These are phyloP conservation scores for Chloris gayana DNA, from an alignment of 176 grass and related monocot species.

Conservation along the genomic window DNA sequence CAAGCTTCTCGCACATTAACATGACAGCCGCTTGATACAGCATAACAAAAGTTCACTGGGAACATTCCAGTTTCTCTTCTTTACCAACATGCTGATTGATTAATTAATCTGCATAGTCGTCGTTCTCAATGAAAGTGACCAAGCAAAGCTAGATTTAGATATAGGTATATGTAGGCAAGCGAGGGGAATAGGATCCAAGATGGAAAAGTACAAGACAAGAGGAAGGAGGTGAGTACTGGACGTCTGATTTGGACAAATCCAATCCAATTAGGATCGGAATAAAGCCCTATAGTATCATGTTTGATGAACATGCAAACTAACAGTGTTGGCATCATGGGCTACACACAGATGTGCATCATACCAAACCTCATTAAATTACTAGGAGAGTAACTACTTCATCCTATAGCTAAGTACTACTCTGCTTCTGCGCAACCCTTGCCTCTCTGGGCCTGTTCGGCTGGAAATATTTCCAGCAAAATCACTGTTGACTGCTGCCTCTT, in stretches of 20 bases:
- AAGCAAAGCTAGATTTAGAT: neutral
- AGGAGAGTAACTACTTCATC: neutral
- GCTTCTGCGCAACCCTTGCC: too few relatives aligned
- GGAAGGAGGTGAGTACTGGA: neutral
- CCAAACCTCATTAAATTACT: constrained; percentile 13
- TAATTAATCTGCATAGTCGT: neutral
- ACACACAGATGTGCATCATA: constrained; percentile 23
- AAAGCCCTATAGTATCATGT: neutral
- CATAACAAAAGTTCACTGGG: neutral
- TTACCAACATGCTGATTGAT: neutral
- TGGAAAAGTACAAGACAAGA: constrained; percentile 33
- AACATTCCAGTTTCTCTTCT: neutral
- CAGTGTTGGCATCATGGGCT: neutral
- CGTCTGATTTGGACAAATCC: neutral
- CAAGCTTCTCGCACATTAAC: neutral
- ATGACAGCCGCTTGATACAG: neutral
- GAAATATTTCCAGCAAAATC: too few relatives aligned
- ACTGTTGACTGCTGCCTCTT: too few relatives aligned
- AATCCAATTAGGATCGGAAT: neutral
- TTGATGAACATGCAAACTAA: neutral
- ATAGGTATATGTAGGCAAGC: neutral
- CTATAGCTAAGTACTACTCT: too few relatives aligned
- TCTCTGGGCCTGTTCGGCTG: too few relatives aligned
- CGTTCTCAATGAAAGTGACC: neutral
- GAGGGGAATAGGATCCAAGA: constrained; percentile 11